Evolutionary conservation across 1,139 yeast genomes (phyloP).

Genomic region (Sugiyamaella grinbergsii): DNA sequence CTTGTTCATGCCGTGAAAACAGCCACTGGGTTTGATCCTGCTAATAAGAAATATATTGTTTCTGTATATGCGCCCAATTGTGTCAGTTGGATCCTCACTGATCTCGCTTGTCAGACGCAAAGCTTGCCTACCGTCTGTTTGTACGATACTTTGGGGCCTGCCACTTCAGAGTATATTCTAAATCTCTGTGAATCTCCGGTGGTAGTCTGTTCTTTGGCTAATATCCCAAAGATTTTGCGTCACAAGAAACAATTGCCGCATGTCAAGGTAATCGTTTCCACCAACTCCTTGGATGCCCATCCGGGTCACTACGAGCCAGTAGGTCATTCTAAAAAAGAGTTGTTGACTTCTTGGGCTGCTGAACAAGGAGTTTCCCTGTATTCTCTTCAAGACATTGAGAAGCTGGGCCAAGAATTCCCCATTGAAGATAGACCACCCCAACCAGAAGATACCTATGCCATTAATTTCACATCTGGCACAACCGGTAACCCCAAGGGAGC

Average conservation of each 20-base stretch:
- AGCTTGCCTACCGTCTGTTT: slow-evolving; percentile 59
- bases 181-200: slow-evolving; percentile 59
- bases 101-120: slow-evolving; percentile 57
- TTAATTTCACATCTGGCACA: slow-evolving; percentile 78
- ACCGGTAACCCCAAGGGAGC: slow-evolving; percentile 79
- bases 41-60: slow-evolving; percentile 51
- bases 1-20: slow-evolving; percentile 48
- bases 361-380: slow-evolving; percentile 45
- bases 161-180: slow-evolving; percentile 59
- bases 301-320: slow-evolving; percentile 54
- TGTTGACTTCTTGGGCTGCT: slow-evolving; percentile 42
- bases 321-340: slow-evolving; percentile 43
- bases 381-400: slow-evolving; percentile 55
- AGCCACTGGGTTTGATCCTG: slow-evolving; percentile 23
- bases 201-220: slow-evolving; percentile 53
- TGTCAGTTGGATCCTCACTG: slow-evolving; percentile 63
- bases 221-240: slow-evolving; percentile 48
- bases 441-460: slow-evolving; percentile 59
- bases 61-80: slow-evolving; percentile 58
- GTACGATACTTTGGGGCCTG: slow-evolving; percentile 66
- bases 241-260: slow-evolving; percentile 45
- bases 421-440: slow-evolving; percentile 53
- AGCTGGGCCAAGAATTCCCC: slow-evolving; percentile 55
- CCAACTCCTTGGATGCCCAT: slow-evolving; percentile 46
- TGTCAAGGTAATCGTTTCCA: slow-evolving; percentile 52